Evolutionary conservation across 345 rosid genomes (phyloP).

Genomic region (Corymbia maculata): DNA sequence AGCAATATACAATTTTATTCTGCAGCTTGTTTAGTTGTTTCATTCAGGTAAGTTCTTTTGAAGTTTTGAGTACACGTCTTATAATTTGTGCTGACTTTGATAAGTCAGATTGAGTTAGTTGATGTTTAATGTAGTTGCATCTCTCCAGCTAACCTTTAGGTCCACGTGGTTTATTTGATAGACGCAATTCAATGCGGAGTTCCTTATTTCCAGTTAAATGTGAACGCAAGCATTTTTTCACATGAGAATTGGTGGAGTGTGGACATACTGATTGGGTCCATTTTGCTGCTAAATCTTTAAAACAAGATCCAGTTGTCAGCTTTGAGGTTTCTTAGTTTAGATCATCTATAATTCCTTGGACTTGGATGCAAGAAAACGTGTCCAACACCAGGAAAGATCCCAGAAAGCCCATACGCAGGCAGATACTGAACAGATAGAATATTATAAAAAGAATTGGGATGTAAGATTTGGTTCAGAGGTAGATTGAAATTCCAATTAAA

Average conservation of each 20-base stretch:
- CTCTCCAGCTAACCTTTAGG: background rate
- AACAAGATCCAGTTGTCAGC: background rate
- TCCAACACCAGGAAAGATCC: background rate
- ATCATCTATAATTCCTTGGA: background rate
- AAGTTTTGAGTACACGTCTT: background rate
- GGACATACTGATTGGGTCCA: background rate
- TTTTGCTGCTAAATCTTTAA: background rate
- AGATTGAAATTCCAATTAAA: background rate
- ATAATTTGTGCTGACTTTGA: background rate
- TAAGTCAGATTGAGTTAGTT: background rate
- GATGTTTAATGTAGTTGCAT: background rate
- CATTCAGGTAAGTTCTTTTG: background rate
- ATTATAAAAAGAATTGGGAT: background rate
- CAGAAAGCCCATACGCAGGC: background rate
- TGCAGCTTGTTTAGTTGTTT: background rate
- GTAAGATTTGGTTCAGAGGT: background rate
- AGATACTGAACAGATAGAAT: background rate
- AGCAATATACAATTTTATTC: background rate
- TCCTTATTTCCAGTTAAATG: background rate
- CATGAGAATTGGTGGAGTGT: background rate
- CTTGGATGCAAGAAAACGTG: background rate
- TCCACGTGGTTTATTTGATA: background rate
- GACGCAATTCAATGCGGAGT: background rate
- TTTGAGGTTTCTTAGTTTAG: background rate
- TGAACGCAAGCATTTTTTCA: background rate